Base-by-base conservation (phyloP, 2,329 filamentous ascomycete species). In the Colletotrichum gigasporum region DNA sequence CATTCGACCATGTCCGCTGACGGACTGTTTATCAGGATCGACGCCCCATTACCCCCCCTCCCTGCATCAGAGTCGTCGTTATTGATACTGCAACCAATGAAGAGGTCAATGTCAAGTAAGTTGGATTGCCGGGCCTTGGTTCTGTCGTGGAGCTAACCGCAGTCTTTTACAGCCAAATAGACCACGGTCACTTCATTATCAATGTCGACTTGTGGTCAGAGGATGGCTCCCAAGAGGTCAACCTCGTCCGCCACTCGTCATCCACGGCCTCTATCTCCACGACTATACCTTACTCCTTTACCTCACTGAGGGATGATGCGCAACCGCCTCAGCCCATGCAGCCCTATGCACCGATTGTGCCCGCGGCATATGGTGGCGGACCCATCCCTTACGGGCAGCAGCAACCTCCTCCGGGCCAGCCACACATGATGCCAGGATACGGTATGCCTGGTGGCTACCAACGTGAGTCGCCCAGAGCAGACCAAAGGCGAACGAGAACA, bases 1-100 rank as follows among this genome's bases (percentile, higher is more conserved):
- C 50, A 28, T 24, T 42, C 10, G 14, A 41, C 47, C 18, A 10
- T 16, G 4, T 16, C 32, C 18, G 18, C 12, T 34, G 32, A 51
- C 28, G 8, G 18, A 6, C 51, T 42, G 65, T 66, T 64, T 61
- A 70, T 48, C 72, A 97, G 92, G 96, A 99, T 77, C 92, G 96
- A 69, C 87, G 96, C 68, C 96, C 96, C 24, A 97, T 99, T 71
- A 98, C 96, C 26, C 95, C 96, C 12, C 96, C 96, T 20, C 95
- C 96, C 3, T 97, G 95, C 77, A 91, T 98, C 54, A 87, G 91
- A 68, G 86, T 98, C 11, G 84, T 96, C 37, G 90, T 98, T 53
- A 88, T 85, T 66, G 93, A 97, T 76, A 81, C 85, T 41, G 78
- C 80, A 14, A 94, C 92, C 0, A 90, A 91, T 20, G 90, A 93